Evolutionary conservation across 2,329 filamentous ascomycete species (phyloP), one percentile per base, ranked within the genome.

Genomic region (Xylariaceae sp.): DNA sequence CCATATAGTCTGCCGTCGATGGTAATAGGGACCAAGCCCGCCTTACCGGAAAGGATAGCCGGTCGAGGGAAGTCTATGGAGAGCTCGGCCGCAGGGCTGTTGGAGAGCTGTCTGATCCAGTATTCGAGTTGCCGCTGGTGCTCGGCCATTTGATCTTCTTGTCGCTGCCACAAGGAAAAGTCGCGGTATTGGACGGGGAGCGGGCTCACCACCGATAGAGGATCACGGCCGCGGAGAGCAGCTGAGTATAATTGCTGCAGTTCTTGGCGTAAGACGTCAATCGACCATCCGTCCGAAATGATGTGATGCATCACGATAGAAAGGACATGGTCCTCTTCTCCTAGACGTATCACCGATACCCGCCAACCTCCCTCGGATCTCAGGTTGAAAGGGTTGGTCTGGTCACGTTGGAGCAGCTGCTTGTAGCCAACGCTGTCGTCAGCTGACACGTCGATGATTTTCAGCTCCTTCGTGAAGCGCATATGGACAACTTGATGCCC

Each of bases 231-330:
- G 22, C 33, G 29, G 37, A 48, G 36, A 40, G 45, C 45, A 25
- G 45, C 45, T 22, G 22, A n/a, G 20, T 48, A 48, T 16, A 48
- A 48, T 25, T 44, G 22, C 12, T 37, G 19, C 11, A 48, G 41
- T 29, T 48, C 45, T 34, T 22, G 37, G 22, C 41, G 29, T 37
- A 48, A 37, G 23, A 44, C 35, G 17, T 40, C 37, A 38, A 48
- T 14, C 22, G 45, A 48, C 45, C 45, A 48, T 3, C 41, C 45
- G 21, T 48, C 45, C 6, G 45, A 44, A 37, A 48, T 48, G 19
- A 48, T 48, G 25, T 48, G 45, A 27, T 48, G 45, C 45, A 48
- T 44, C 21, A 48, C 45, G 33, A 48, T 44, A 17, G 41, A 44
- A 8, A 48, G 12, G 16, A 48, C 40, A 27, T 48, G 45, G 27